Evolutionary conservation across 1,139 yeast species (phyloP), one percentile per base, ranked within the genome.

Genomic region (Pichia sp.): DNA sequence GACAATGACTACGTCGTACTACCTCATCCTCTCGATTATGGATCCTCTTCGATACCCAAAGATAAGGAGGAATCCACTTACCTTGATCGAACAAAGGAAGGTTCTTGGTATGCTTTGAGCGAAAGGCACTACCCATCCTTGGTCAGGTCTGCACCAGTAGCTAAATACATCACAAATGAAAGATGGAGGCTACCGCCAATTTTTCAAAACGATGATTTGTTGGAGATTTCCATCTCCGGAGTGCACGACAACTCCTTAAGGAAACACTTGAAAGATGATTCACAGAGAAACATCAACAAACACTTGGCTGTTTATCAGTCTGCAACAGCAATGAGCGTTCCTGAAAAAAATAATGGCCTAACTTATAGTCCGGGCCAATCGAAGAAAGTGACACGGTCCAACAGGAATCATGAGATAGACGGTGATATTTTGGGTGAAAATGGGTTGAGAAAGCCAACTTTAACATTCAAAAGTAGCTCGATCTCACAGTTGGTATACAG

Each of bases 91-190:
- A 85, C 93, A 0, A 73, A 77, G 11, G 77, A 77, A 53, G 82
- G 84, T 4, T 85, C 88, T 51, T 90, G 97, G 97, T 89, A 80
- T 72, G 97, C 97, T 10, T 77, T 92, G 80, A 87, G 96, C 34
- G 87, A 84, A 60, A 68, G 70, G 31, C 78, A 84, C 62, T 92
- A 85, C 65, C 97, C 97, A 0, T 83, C 95, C 0, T 70, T 90
- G 52, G 90, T 92, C 23, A 82, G 83, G 58, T 81, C 89, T 30
- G 95, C 97, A 0, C 93, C 96, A 0, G 65, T 79, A 3, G 82
- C 90, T 0, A 76, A 78, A 56, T 85, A 81, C 62, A 81, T 81
- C 46, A 64, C 79, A 53, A 72, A 72, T 59, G 74, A 72, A 47
- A 65, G 72, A 46, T 76, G 79, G 77, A 69, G 78, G 57, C 57